Conservation (phyloP, 345 rosid species). For the Eucalyptus regnans region DNA sequence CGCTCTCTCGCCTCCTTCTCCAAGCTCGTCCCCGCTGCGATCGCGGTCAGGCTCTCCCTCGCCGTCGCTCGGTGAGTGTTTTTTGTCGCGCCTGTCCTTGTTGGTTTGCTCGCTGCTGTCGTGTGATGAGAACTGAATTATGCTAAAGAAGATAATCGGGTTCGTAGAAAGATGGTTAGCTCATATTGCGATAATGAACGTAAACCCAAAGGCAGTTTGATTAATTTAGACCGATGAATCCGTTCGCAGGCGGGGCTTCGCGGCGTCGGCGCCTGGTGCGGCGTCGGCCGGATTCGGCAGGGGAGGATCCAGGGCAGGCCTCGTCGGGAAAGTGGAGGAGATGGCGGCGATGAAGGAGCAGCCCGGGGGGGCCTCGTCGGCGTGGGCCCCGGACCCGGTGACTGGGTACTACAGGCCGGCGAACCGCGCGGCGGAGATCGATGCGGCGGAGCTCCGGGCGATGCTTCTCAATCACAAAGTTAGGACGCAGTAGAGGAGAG, state of each 20-base stretch:
- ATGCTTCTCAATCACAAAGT: conserved; percentile 40
- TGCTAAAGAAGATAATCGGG: neutral
- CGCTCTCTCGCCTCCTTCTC: conserved; percentile 4
- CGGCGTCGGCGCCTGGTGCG: conserved; percentile 14
- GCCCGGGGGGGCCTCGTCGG: conserved; percentile 9
- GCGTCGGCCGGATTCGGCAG: conserved; percentile 3
- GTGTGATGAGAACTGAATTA: neutral
- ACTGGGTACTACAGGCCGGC: conserved; percentile 66
- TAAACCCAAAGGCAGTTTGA: neutral
- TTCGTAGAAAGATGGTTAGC: neutral
- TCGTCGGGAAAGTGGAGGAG: conserved; percentile 25
- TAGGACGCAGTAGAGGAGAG: neutral
- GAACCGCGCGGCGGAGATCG: conserved; percentile 40
- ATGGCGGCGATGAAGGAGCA: conserved; percentile 11
- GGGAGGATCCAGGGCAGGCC: conserved; percentile 12
- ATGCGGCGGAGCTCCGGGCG: conserved; percentile 53
- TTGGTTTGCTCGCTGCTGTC: neutral
- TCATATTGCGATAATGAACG: neutral
- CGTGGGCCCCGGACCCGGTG: conserved; percentile 68
- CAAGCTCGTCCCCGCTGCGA: conserved; percentile 8
- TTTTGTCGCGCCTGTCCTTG: neutral
- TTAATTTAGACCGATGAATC: neutral
- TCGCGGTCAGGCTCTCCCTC: neutral
- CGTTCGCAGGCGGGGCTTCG: conserved; percentile 31
- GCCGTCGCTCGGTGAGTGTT: conserved; percentile 7